Base-by-base conservation (phyloP, 208 protist genomes). In the Trypanosomatidae sp. region DNA sequence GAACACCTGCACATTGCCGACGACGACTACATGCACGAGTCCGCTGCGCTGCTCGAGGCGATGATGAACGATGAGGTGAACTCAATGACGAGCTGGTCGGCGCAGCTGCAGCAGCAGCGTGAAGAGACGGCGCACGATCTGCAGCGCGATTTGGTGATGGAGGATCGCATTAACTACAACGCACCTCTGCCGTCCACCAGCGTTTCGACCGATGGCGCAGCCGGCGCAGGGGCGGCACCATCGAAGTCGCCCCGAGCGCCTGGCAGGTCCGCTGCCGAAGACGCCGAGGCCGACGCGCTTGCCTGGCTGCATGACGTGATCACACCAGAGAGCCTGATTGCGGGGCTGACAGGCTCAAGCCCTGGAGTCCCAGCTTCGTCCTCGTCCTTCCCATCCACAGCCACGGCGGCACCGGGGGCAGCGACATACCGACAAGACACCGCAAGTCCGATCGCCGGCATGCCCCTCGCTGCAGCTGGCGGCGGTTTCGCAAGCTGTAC, bases 301-400 rank as follows among this genome's bases (percentile, higher is more conserved):
- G 85, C 91, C 53, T 96, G 91, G 89, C 70, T 96, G 77, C 89
- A 96, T 73, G 89, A 96, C 59, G 84, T 96, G 22, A 76, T 95
- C 65, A 81, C 85, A 1, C 87, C 91, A 0, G 81, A 90, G 33
- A 74, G 83, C 25, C 75, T 85, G 30, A 58, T 83, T 39, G 69
- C 69, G 1, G 72, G 72, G 22, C 70, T 77, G 46, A 33, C 41
- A 12, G 69, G 73, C 41, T 66, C 67, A 2, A 62, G 30, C n/a
- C 47, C 28, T 7, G 71, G 67, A 13, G 49, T 52, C 39, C 71
- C 43, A 56, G 60, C 53, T 5, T 58, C 72, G 28, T 46, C 71
- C 66, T 10, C 62, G 36, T 17, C 64, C 44, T 3, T 52, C 44
- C 12, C 64, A 30, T 39, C 12, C 64, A 41, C 64, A 22, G 44